Evolutionary conservation across 768 basidiomycete genomes (phyloP).

Genomic region (Cystofilobasidium bisporidii): DNA sequence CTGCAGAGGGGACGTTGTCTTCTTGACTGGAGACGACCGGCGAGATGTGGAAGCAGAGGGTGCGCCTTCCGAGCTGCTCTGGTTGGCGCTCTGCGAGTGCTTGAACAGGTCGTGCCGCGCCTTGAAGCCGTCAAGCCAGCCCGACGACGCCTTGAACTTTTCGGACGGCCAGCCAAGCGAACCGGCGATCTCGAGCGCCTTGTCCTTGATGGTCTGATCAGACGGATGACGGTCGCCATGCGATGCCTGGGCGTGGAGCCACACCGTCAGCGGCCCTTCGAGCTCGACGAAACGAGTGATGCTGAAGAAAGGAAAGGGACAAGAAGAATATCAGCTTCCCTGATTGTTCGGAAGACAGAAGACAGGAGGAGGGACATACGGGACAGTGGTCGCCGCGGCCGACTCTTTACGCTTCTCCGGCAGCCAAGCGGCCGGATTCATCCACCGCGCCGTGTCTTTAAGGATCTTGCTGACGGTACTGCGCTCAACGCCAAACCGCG

Average conservation of each 20-base stretch:
- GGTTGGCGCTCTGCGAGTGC: neutral
- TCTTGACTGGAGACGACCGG: neutral
- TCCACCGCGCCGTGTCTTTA: constrained; percentile 73
- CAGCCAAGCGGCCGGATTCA: constrained; percentile 39
- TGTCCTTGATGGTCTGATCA: constrained; percentile 56
- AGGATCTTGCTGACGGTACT: constrained; percentile 91
- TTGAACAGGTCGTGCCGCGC: constrained; percentile 64
- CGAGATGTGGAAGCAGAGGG: neutral
- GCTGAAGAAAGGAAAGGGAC: neutral
- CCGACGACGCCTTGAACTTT: constrained; percentile 80
- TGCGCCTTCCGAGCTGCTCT: neutral
- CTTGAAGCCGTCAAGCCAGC: constrained; percentile 90
- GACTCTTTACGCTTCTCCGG: constrained; percentile 42
- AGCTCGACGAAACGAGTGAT: constrained; percentile 53
- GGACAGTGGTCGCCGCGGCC: constrained; percentile 1
- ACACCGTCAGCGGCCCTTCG: constrained; percentile 43
- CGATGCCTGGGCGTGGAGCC: constrained; percentile 24
- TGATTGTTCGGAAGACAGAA: neutral
- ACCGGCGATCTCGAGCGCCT: constrained; percentile 59
- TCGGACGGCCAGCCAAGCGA: constrained; percentile 53
- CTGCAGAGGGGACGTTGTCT: neutral
- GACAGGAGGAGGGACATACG: constrained; percentile 5
- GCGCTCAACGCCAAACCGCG: constrained; percentile 65
- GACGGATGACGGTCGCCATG: constrained; percentile 45
- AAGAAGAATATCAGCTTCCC: constrained; percentile 1